Evolutionary conservation across 169 alveolate species (phyloP), one percentile per base, ranked within the genome.

Genomic region (Plasmodium knowlesi): DNA sequence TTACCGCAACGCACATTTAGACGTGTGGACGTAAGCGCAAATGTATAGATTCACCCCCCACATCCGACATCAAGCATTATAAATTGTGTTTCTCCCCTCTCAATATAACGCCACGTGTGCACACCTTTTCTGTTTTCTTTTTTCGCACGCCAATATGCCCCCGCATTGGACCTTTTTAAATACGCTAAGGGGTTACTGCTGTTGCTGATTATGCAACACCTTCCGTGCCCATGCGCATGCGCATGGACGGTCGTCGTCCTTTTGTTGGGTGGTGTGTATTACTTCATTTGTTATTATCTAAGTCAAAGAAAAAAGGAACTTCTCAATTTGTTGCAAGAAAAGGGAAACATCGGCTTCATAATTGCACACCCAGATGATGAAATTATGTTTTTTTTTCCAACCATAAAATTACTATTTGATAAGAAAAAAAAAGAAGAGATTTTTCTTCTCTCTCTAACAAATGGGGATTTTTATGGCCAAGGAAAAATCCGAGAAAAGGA

Each of bases 331-430:
- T 32, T 85, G 71, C 8, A 19, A 39, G 70, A 39, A 43, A 54
- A 41, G 46, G 70, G 34, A 74, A 85, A 85, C 32, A n/a, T 85
- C 19, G 9, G 81, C 67, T 78, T 98, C 61, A 95, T 98, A 4
- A 96, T 97, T 46, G 99, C 99, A 8, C 99, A 98, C 89, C 99
- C 99, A 30, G 99, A 98, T 92, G 99, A 98, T 92, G 99, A 98
- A 95, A 95, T 97, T 22, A 98, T 98, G 99, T 98, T 97, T 94
- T 97, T 98, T 92, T 92, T 96, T 22, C 99, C 99, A 5, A 95
- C 98, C 39, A 80, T 96, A 39, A 80, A 92, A 53, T 93, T 96
- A 5, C 72, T 96, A 16, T 92, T 81, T 73, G 96, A 96, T 83
- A 83, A 37, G 93, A 76, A 80, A 84, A 30, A 81, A 43, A 73